These are phyloP conservation scores for Lasiosphaeria ovina DNA, from an alignment of 495 filamentous ascomycete genomes.

Conservation along the genomic window DNA sequence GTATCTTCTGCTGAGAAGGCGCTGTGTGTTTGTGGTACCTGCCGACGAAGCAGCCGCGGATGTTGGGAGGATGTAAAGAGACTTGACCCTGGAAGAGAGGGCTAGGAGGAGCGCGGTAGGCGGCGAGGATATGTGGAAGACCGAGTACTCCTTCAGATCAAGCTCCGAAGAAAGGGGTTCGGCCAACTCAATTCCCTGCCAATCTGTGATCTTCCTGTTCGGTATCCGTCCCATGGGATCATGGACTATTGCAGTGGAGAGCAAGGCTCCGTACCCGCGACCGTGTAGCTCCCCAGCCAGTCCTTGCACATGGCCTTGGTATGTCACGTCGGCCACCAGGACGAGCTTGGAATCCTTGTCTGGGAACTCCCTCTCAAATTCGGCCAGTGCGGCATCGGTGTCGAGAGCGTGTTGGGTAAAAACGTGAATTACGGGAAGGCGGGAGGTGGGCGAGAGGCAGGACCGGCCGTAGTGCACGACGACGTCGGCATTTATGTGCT, in stretches of 20 bases:
- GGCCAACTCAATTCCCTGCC: conserved; percentile 4
- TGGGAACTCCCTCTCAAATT: conserved; percentile 68
- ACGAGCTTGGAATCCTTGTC: conserved; percentile 63
- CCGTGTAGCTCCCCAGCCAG: conserved; percentile 50
- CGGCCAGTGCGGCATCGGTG: conserved; percentile 51
- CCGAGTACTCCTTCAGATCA: conserved; percentile 63
- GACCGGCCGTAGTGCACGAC: conserved; percentile 94
- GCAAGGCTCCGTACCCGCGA: conserved; percentile 68
- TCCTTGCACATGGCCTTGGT: conserved; percentile 62
- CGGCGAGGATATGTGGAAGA: conserved; percentile 89
- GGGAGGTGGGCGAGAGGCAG: conserved; percentile 85
- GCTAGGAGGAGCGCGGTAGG: conserved; percentile 82
- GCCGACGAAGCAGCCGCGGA: conserved; percentile 40
- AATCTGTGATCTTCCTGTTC: conserved; percentile 61
- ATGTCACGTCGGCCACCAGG: conserved; percentile 88
- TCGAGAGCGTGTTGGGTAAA: conserved; percentile 74
- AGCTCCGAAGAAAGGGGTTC: conserved; percentile 28
- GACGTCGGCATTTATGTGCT: conserved; percentile 86
- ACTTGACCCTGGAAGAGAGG: conserved; percentile 75
- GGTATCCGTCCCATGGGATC: conserved; percentile 78
- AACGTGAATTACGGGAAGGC: conserved; percentile 87
- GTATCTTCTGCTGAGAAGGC: conserved; percentile 78
- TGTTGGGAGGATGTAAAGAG: conserved; percentile 75
- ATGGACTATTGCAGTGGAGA: conserved; percentile 68
- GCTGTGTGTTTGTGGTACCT: conserved; percentile 38